These are phyloP conservation scores for Botrytis cinerea DNA, from an alignment of 2,329 filamentous ascomycete species.

Conservation along the genomic window DNA sequence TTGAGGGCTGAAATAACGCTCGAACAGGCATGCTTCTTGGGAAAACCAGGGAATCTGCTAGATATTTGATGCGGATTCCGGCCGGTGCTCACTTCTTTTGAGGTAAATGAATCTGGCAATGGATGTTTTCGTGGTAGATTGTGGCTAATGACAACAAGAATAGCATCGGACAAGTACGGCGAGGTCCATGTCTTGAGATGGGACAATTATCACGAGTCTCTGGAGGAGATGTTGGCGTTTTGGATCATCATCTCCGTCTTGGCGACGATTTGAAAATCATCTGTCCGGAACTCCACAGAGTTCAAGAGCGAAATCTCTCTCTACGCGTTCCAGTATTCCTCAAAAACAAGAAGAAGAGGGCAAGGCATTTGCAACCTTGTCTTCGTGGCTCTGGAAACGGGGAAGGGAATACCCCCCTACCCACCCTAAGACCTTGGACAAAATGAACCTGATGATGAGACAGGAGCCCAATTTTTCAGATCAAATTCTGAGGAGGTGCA, in stretches of 20 bases:
- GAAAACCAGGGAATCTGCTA: background rate
- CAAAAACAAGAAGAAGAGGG: slow-evolving; percentile 49
- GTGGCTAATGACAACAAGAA: slow-evolving; percentile 49
- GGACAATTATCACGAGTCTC: slow-evolving; percentile 57
- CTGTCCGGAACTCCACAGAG: slow-evolving; percentile 57
- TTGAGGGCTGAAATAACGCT: background rate
- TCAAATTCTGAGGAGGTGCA: background rate
- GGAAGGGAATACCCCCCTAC: slow-evolving; percentile 51
- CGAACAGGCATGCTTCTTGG: background rate
- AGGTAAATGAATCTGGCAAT: slow-evolving; percentile 53
- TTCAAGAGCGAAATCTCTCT: slow-evolving; percentile 50
- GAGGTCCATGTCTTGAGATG: slow-evolving; percentile 51
- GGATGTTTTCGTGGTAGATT: slow-evolving; percentile 55
- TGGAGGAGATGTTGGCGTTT: slow-evolving; percentile 44
- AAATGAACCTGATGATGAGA: background rate
- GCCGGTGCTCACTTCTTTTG: slow-evolving; percentile 60
- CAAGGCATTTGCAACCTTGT: slow-evolving; percentile 51
- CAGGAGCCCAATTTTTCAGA: background rate
- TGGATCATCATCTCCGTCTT: slow-evolving; percentile 7
- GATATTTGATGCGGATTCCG: slow-evolving; percentile 53
- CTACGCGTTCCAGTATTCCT: slow-evolving; percentile 43
- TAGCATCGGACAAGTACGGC: slow-evolving; percentile 34
- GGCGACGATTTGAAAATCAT: slow-evolving; percentile 47
- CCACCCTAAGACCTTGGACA: too few relatives aligned
- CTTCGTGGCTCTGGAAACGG: slow-evolving; percentile 49